phyloP scores from a whole-genome alignment of 2,329 filamentous ascomycete species.

The Xylaria sp. region DNA sequence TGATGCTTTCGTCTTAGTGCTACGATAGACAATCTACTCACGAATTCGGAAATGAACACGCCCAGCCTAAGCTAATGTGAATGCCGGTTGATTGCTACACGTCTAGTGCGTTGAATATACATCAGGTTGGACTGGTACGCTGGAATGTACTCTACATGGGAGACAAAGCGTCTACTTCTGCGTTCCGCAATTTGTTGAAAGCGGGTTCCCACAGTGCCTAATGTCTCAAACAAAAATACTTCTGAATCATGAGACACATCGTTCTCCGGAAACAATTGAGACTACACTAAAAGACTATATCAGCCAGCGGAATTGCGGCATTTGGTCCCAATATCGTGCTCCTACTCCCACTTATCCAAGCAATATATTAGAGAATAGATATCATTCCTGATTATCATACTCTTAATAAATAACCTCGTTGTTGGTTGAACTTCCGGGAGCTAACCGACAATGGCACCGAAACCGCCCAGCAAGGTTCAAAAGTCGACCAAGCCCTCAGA shows the following conservation, averaged over 20 bases:
- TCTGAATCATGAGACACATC: background rate
- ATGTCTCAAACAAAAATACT: slow-evolving; percentile 28
- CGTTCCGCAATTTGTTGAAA: slow-evolving; percentile 28
- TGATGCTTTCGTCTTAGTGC: slow-evolving; percentile 28
- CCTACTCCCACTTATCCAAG: background rate
- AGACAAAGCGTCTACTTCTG: slow-evolving; percentile 15
- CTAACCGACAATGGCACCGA: slow-evolving; percentile 21
- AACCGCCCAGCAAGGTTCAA: background rate
- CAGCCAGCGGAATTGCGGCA: slow-evolving; percentile 7
- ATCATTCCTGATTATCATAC: background rate
- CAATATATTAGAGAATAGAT: slow-evolving; percentile 9
- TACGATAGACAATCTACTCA: slow-evolving; percentile 29
- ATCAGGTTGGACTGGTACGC: background rate
- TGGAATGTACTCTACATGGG: background rate
- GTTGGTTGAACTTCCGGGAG: background rate
- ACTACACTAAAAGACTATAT: slow-evolving; percentile 25
- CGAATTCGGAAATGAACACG: slow-evolving; percentile 20
- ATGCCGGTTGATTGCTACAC: background rate
- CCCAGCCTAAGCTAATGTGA: background rate
- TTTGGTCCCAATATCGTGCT: background rate
- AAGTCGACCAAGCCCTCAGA: slow-evolving; percentile 6
- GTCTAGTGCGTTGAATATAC: background rate
- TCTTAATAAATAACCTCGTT: background rate
- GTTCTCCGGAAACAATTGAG: slow-evolving; percentile 23
- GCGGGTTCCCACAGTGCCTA: slow-evolving; percentile 20